Evolutionary conservation across 108 stramenopile species (phyloP).

Genomic region (Schizochytrium sp.): DNA sequence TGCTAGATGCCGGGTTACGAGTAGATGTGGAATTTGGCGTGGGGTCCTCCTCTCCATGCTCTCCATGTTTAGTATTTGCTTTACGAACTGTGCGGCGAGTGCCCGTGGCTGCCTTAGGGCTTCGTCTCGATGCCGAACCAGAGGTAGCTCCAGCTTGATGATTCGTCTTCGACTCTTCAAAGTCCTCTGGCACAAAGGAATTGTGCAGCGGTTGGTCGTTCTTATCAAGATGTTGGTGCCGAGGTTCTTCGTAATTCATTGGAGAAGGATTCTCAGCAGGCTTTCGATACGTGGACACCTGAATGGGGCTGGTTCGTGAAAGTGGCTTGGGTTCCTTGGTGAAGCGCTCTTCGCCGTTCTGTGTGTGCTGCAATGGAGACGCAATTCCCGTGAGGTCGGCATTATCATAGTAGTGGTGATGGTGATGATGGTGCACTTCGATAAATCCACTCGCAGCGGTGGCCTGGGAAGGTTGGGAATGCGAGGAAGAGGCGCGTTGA

Average conservation of each 20-base stretch:
- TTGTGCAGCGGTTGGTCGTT: too few species aligned
- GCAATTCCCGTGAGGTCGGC: background rate
- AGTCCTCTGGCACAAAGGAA: too few species aligned
- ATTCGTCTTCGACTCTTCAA: too few species aligned
- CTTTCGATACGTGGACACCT: background rate
- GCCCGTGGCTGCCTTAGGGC: too few species aligned
- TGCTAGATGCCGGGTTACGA: too few species aligned
- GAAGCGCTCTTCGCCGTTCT: background rate
- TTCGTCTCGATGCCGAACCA: too few species aligned
- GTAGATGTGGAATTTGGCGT: too few species aligned
- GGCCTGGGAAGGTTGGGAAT: background rate
- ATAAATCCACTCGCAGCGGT: background rate
- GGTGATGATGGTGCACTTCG: slow-evolving; percentile 51
- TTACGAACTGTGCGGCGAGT: too few species aligned
- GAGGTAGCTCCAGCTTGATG: too few species aligned
- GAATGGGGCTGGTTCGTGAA: background rate
- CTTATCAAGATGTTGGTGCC: too few species aligned
- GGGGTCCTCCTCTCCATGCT: too few species aligned
- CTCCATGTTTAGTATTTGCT: too few species aligned
- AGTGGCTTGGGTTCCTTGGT: background rate
- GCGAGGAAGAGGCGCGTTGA: background rate
- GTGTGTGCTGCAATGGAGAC: background rate
- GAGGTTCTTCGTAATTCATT: background rate
- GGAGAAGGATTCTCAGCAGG: background rate
- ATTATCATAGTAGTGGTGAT: slow-evolving; percentile 53